A percentile compares a stretch with the other conserved stretches of the same genome.
Conservation (phyloP, 192 early-diverging fungal species). For the Chytriomyces sp. region DNA sequence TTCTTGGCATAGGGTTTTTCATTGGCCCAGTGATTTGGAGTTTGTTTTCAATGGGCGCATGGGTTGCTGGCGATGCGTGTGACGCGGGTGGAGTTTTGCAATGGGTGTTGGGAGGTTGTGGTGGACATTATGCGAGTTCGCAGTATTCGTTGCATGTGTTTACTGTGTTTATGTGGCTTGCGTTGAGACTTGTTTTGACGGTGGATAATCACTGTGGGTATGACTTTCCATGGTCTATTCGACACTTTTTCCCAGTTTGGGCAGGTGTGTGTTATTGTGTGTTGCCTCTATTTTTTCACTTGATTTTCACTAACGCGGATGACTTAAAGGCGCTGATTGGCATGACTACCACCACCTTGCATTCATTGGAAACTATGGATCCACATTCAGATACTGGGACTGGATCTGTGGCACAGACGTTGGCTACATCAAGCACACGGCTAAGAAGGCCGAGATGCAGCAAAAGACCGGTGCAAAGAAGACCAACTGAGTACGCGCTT, state of each 20-base stretch:
- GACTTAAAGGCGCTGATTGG: slow-evolving; percentile 75
- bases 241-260: slow-evolving; percentile 86
- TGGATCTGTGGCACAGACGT: slow-evolving; percentile 82
- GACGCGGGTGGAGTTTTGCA: not conserved
- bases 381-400: slow-evolving; percentile 92
- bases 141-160: slow-evolving; percentile 73
- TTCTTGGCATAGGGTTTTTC: slow-evolving; percentile 87
- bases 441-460: not conserved
- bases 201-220: slow-evolving; percentile 93
- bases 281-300: not conserved
- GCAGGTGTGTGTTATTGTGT: slow-evolving; percentile 50
- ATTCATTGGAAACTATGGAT: slow-evolving; percentile 63
- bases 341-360: slow-evolving; percentile 89
- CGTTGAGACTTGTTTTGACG: slow-evolving; percentile 77
- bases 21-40: slow-evolving; percentile 78
- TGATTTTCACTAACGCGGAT: not conserved
- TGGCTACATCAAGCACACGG: slow-evolving; percentile 58
- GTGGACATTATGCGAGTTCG: slow-evolving; percentile 19
- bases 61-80: slow-evolving; percentile 2
- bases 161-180: slow-evolving; percentile 87
- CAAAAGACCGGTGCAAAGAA: slow-evolving; percentile 4
- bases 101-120: slow-evolving; percentile 16
- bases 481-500: too few species aligned
- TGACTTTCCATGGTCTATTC: slow-evolving; percentile 93
- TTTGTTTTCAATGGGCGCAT: slow-evolving; percentile 45